These are phyloP conservation scores for Malus hybrid DNA, from an alignment of 331 rosid species.

Conservation along the genomic window DNA sequence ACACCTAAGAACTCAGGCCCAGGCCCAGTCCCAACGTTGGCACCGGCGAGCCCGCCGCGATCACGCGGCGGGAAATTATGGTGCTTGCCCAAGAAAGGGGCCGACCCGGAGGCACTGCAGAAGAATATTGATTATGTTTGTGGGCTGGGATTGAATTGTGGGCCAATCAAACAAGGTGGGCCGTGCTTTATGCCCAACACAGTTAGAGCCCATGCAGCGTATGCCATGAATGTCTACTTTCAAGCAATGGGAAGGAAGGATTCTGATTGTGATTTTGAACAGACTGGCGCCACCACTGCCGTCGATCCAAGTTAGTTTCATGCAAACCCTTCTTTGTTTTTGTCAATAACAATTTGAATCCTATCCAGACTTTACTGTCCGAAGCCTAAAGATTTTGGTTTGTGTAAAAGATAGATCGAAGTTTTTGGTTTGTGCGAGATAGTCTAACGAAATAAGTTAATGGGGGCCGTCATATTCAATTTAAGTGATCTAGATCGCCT, in stretches of 20 bases:
- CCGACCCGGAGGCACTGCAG: constrained; percentile 15
- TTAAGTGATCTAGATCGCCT: accelerated
- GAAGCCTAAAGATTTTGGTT: too few species aligned
- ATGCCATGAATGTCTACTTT: constrained; percentile 36
- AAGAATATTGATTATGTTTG: constrained; percentile 30
- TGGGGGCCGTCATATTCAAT: too few species aligned
- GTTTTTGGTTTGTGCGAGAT: too few species aligned
- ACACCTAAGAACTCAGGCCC: constrained; percentile 1
- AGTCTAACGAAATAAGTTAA: too few species aligned
- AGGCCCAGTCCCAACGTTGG: not conserved
- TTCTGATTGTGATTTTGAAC: constrained; percentile 30
- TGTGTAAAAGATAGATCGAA: too few species aligned
- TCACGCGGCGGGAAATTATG: not conserved
- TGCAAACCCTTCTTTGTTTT: not conserved
- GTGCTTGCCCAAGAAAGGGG: constrained; percentile 23
- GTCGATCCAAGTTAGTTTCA: constrained; percentile 30
- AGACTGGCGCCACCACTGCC: constrained; percentile 21
- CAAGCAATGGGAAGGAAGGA: constrained; percentile 22
- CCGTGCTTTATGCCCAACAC: constrained; percentile 31
- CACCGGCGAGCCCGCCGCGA: not conserved
- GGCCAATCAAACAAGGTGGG: constrained; percentile 38
- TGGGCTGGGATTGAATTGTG: constrained; percentile 40
- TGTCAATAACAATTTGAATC: too few species aligned
- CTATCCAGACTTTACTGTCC: too few species aligned
- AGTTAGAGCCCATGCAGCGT: constrained; percentile 38